These are phyloP conservation scores for Pulveroboletus sp. DNA, from an alignment of 768 basidiomycete species.

Conservation along the genomic window DNA sequence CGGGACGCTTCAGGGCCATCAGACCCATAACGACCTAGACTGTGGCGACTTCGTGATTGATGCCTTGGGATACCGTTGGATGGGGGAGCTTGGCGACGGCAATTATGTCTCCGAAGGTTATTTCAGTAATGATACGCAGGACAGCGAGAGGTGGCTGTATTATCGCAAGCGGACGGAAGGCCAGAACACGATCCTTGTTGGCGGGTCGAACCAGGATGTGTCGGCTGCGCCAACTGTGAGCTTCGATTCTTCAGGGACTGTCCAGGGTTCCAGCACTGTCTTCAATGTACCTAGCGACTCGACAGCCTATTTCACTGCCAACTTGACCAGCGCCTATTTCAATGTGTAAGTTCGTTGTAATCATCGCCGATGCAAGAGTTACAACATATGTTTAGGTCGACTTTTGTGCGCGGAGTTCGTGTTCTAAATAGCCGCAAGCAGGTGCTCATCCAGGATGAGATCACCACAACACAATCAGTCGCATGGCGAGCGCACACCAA, in stretches of 20 bases:
- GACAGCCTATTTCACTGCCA: constrained; percentile 76
- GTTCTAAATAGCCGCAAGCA: constrained; percentile 79
- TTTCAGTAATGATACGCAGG: constrained; percentile 71
- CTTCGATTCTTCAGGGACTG: constrained; percentile 51
- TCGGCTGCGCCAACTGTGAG: constrained; percentile 52
- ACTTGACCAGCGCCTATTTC: constrained; percentile 74
- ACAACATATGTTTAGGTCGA: constrained; percentile 41
- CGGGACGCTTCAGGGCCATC: constrained; percentile 73
- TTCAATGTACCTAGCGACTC: constrained; percentile 56
- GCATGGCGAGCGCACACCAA: constrained; percentile 98
- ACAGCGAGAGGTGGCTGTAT: constrained; percentile 77
- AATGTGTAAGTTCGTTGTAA: constrained; percentile 48
- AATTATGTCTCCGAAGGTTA: constrained; percentile 77
- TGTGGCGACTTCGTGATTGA: constrained; percentile 94
- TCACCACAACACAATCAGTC: constrained; percentile 51
- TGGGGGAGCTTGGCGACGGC: constrained; percentile 88
- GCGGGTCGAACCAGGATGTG: constrained; percentile 76
- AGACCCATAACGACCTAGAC: constrained; percentile 95
- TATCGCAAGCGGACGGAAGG: constrained; percentile 97
- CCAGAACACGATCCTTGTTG: constrained; percentile 88
- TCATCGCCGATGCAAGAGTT: constrained; percentile 2
- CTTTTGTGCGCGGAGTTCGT: constrained; percentile 81
- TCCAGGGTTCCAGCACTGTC: constrained; percentile 85
- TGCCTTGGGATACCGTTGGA: constrained; percentile 89
- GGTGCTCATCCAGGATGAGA: constrained; percentile 91